phyloP scores from a whole-genome alignment of 2,329 filamentous ascomycete genomes.

The Rhynchosporium secalis region DNA sequence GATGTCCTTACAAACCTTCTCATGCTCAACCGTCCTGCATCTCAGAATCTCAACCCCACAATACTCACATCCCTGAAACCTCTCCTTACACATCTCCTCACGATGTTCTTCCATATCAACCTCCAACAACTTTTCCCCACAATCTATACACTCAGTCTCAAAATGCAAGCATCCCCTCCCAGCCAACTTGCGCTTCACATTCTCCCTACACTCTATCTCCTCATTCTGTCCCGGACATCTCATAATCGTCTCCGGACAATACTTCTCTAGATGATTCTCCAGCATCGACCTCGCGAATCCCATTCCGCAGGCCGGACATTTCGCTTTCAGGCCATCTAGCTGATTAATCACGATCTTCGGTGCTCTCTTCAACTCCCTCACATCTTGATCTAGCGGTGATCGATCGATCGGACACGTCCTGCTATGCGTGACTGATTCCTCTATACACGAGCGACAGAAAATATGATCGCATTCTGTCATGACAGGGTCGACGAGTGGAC shows the following conservation, averaged over 20 bases:
- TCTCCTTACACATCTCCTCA: slow-evolving; percentile 48
- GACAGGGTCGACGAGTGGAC: slow-evolving; percentile 59
- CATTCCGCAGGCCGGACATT: slow-evolving; percentile 58
- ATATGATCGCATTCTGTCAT: slow-evolving; percentile 65
- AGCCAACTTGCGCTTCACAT: slow-evolving; percentile 51
- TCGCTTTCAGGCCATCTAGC: slow-evolving; percentile 59
- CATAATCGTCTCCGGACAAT: slow-evolving; percentile 57
- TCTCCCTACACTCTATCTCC: slow-evolving; percentile 52
- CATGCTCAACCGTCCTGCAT: slow-evolving; percentile 36
- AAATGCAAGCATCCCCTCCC: slow-evolving; percentile 57
- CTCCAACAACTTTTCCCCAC: slow-evolving; percentile 48
- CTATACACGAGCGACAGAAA: slow-evolving; percentile 61
- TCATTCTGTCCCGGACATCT: slow-evolving; percentile 48
- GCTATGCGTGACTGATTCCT: slow-evolving; percentile 45
- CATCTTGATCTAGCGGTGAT: slow-evolving; percentile 44
- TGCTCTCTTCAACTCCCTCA: slow-evolving; percentile 29
- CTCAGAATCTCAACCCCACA: slow-evolving; percentile 35
- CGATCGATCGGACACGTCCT: slow-evolving; percentile 60
- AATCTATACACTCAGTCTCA: slow-evolving; percentile 53
- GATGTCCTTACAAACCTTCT: slow-evolving; percentile 48
- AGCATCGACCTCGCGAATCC: slow-evolving; percentile 55
- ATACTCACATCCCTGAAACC: slow-evolving; percentile 32
- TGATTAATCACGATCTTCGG: slow-evolving; percentile 57
- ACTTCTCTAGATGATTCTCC: slow-evolving; percentile 55
- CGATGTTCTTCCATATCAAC: slow-evolving; percentile 50